Evolutionary conservation across 2,329 filamentous ascomycete species (phyloP).

Genomic region (Xylaria sp.): DNA sequence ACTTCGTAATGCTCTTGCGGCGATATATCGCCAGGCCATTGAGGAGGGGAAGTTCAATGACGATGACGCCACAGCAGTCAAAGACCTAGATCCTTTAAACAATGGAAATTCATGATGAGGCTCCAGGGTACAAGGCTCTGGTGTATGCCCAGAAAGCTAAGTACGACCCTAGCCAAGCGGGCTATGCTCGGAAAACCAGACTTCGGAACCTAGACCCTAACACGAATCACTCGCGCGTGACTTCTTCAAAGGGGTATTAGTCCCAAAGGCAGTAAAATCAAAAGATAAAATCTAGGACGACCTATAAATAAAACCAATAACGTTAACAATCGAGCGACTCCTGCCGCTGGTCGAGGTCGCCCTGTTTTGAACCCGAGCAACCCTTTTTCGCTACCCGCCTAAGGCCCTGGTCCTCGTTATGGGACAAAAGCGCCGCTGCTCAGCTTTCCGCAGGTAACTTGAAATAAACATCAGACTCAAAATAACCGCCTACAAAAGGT

Average conservation of each 20-base stretch:
- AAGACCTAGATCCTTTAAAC: constrained; percentile 38
- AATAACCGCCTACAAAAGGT: background rate
- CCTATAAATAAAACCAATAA: background rate
- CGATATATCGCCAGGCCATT: constrained; percentile 22
- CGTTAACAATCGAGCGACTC: background rate
- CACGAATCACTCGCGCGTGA: background rate
- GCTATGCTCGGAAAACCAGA: background rate
- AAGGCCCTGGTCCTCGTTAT: background rate
- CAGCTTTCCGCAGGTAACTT: background rate
- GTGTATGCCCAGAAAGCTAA: background rate
- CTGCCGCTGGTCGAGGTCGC: background rate
- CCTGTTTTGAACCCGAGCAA: background rate
- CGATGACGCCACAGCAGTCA: constrained; percentile 39
- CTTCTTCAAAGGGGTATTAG: constrained; percentile 27
- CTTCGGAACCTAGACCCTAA: background rate
- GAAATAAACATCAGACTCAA: background rate
- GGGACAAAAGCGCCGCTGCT: background rate
- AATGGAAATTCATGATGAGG: constrained; percentile 29
- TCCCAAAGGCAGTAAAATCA: constrained; percentile 36
- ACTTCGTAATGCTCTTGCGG: background rate
- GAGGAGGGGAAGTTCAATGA: constrained; percentile 38
- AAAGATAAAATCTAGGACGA: constrained; percentile 23
- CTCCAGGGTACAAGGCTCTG: constrained; percentile 7
- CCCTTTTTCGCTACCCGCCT: background rate
- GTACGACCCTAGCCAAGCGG: constrained; percentile 29